These are phyloP conservation scores for Xerocomellus amylosporus DNA, from an alignment of 768 basidiomycete genomes.

Conservation along the genomic window DNA sequence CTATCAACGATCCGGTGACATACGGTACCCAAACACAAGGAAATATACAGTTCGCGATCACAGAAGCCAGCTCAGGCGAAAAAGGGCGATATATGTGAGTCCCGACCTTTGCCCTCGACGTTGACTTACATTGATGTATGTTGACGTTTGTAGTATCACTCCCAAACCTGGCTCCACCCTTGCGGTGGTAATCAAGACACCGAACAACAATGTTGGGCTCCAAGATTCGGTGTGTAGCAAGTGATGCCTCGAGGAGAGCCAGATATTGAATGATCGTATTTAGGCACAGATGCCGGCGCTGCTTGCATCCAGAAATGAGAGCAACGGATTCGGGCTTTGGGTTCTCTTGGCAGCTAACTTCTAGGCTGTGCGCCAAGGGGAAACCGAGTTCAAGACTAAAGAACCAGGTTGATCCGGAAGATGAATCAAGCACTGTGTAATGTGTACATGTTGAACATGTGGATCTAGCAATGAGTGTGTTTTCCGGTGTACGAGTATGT, in stretches of 20 bases:
- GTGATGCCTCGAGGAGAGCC: background rate
- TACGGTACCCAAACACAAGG: constrained; percentile 1
- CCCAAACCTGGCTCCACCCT: background rate
- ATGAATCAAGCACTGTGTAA: background rate
- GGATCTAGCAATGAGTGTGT: background rate
- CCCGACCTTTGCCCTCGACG: background rate
- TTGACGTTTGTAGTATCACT: constrained; percentile 2
- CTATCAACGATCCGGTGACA: background rate
- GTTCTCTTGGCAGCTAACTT: background rate
- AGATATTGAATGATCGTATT: background rate
- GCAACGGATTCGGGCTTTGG: constrained; percentile 3
- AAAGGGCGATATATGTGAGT: constrained; percentile 6
- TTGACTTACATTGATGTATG: background rate
- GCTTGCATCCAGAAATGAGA: background rate
- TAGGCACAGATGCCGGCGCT: background rate
- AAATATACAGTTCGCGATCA: constrained; percentile 4
- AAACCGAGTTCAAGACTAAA: no score
- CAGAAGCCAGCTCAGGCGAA: background rate
- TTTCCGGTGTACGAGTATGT: background rate
- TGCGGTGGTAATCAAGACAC: constrained; percentile 1
- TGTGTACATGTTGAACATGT: background rate
- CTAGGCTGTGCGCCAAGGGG: no score
- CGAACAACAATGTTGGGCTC: background rate
- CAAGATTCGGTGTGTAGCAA: background rate
- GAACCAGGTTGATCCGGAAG: no score